Evolutionary conservation across 495 filamentous ascomycete species (phyloP).

Genomic region (Xylaria longipes): DNA sequence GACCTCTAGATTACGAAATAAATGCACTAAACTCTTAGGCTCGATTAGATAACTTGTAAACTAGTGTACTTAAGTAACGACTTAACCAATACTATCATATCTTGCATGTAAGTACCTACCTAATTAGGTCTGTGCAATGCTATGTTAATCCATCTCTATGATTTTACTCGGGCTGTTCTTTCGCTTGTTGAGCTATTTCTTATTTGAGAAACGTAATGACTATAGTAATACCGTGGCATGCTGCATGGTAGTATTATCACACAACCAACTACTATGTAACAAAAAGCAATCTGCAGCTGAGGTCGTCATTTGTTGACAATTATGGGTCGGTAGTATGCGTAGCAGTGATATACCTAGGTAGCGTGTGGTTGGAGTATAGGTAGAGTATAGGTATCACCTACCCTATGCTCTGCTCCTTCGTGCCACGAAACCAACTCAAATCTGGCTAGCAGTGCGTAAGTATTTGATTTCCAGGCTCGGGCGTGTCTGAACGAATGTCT

Average conservation of each 20-base stretch:
- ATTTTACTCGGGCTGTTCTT: background rate
- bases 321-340: constrained; percentile 2
- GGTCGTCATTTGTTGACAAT: constrained; percentile 7
- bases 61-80: too few relatives aligned
- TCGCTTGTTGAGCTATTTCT: background rate
- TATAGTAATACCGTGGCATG: background rate
- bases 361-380: background rate
- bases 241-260: background rate
- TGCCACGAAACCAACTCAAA: background rate
- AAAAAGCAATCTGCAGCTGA: constrained; percentile 15
- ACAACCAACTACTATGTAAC: background rate
- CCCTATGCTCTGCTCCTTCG: background rate
- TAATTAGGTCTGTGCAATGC: too few relatives aligned
- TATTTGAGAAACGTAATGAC: background rate
- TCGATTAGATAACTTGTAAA: background rate
- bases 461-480: constrained; percentile 9
- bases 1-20: background rate
- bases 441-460: background rate
- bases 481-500: background rate
- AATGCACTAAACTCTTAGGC: background rate
- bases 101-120: too few relatives aligned
- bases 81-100: background rate
- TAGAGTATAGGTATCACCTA: background rate
- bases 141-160: background rate
- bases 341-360: background rate